These are phyloP conservation scores for Austroboletus festivus DNA, from an alignment of 768 basidiomycete species.

Conservation along the genomic window DNA sequence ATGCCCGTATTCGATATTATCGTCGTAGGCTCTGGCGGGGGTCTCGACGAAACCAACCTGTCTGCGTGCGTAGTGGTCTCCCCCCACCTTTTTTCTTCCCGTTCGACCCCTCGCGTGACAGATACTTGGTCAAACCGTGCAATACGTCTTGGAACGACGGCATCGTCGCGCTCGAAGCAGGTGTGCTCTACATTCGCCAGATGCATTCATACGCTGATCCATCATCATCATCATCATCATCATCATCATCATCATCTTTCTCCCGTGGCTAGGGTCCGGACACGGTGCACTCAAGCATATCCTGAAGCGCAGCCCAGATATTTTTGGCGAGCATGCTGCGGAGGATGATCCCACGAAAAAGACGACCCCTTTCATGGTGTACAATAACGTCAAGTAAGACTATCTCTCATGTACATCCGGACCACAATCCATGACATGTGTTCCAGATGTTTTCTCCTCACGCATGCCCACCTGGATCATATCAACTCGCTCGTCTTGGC, in stretches of 20 bases:
- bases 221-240: too few relatives aligned
- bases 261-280: slow-evolving; percentile 63
- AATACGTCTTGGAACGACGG: slow-evolving; percentile 73
- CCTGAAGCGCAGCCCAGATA: slow-evolving; percentile 49
- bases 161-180: slow-evolving; percentile 83
- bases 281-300: slow-evolving; percentile 72
- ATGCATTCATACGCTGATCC: too few relatives aligned
- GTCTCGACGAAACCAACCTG: slow-evolving; percentile 85
- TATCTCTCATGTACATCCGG: not conserved
- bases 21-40: slow-evolving; percentile 83
- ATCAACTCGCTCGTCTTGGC: slow-evolving; percentile 77
- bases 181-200: slow-evolving; percentile 35
- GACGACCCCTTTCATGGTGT: slow-evolving; percentile 25
- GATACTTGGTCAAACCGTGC: slow-evolving; percentile 84
- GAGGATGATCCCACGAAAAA: slow-evolving; percentile 11
- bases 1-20: slow-evolving; percentile 67
- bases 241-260: too few relatives aligned
- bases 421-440: too few relatives aligned
- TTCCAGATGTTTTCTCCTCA: slow-evolving; percentile 82
- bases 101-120: slow-evolving; percentile 29
- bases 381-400: slow-evolving; percentile 34
- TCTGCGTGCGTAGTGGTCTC: slow-evolving; percentile 58
- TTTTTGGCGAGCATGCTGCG: slow-evolving; percentile 41
- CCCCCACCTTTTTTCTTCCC: not conserved
- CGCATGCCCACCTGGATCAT: slow-evolving; percentile 92